Evolutionary conservation across 108 stramenopile genomes (phyloP).

Genomic region (Cylindrotheca closterium): DNA sequence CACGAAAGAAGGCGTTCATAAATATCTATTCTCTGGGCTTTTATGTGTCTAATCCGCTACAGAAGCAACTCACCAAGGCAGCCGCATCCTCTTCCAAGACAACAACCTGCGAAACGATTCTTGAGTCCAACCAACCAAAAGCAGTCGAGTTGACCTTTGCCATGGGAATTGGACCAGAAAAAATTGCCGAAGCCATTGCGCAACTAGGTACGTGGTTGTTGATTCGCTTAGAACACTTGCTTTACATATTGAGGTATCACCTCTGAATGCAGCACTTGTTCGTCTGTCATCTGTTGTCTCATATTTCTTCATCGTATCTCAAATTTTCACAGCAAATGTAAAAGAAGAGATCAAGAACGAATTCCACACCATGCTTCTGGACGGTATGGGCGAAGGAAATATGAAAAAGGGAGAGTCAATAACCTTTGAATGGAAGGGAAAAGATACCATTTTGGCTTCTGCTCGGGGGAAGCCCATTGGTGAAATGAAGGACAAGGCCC

Average conservation of each 20-base stretch:
- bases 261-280: too few species aligned
- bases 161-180: constrained; percentile 33
- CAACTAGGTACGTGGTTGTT: constrained; percentile 5
- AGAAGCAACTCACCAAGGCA: constrained; percentile 1
- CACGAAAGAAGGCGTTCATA: constrained; percentile 34
- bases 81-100: not conserved
- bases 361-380: constrained; percentile 25
- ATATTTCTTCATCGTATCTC: too few species aligned
- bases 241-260: too few species aligned
- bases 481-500: constrained; percentile 19
- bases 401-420: constrained; percentile 34
- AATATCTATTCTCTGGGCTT: constrained; percentile 32
- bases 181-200: constrained; percentile 35
- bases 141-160: constrained; percentile 19
- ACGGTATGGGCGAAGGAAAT: constrained; percentile 26
- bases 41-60: constrained; percentile 9
- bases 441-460: constrained; percentile 20
- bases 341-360: not conserved
- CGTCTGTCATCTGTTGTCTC: too few species aligned
- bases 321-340: constrained; percentile 11
- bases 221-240: too few species aligned
- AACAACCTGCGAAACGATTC: constrained; percentile 9
- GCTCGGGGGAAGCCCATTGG: constrained; percentile 24
- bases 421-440: constrained; percentile 35
- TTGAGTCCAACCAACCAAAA: constrained; percentile 9